Conservation (phyloP, 371 early-diverging fungal species). For the Syncephalastrum contaminatum region DNA sequence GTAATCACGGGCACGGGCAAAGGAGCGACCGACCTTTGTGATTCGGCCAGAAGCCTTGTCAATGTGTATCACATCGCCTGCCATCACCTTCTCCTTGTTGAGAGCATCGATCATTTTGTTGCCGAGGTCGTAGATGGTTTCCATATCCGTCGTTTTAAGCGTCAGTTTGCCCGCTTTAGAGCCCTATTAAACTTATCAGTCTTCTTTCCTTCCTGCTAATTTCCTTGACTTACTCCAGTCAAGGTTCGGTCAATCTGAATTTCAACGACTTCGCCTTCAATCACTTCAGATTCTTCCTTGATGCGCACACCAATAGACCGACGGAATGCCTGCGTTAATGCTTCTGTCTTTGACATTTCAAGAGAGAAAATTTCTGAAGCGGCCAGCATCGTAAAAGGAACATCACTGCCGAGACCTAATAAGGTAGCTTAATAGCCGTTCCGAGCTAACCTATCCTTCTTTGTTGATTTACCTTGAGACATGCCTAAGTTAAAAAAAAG, state of each 20-base stretch:
- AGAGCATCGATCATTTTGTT: conserved; percentile 97
- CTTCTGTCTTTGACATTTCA: conserved; percentile 98
- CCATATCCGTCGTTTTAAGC: conserved; percentile 99
- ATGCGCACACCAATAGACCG: conserved; percentile 96
- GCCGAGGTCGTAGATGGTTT: conserved; percentile 98
- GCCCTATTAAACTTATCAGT: conserved; percentile 45
- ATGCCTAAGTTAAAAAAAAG: conserved; percentile 53
- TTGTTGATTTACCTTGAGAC: conserved; percentile 56
- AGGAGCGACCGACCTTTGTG: conserved; percentile 95
- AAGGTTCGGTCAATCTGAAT: conserved; percentile 94
- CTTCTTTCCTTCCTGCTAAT: not conserved
- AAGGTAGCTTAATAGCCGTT: not conserved
- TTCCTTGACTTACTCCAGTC: conserved; percentile 72
- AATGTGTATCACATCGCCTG: conserved; percentile 97
- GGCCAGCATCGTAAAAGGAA: conserved; percentile 95
- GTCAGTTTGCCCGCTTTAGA: conserved; percentile 96
- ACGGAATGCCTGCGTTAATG: conserved; percentile 97
- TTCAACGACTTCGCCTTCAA: conserved; percentile 99
- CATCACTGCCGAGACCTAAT: conserved; percentile 85
- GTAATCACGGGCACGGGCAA: conserved; percentile 92
- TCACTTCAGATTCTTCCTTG: conserved; percentile 97
- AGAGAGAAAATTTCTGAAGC: conserved; percentile 98
- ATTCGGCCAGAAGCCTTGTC: conserved; percentile 99
- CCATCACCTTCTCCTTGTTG: conserved; percentile 96
- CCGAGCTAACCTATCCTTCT: not conserved